A percentile compares a stretch with the other conserved stretches of the same genome.
These are phyloP conservation scores for Xylariaceae sp. DNA, from an alignment of 2,329 filamentous ascomycete species.

Conservation along the genomic window DNA sequence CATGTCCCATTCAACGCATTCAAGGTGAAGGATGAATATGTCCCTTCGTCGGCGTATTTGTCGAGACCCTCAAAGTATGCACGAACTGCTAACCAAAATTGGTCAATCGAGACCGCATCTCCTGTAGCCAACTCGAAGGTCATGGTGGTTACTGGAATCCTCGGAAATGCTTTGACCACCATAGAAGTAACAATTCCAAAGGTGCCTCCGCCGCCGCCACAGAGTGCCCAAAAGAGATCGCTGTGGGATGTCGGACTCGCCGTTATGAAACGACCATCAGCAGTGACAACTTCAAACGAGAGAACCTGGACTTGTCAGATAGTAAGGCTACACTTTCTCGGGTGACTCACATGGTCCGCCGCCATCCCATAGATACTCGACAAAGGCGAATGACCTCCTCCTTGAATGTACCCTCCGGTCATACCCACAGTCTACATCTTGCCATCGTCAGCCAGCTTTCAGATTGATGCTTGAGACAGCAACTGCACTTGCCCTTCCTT, in stretches of 20 bases:
- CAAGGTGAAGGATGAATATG: conserved; percentile 29
- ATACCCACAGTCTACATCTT: conserved; percentile 43
- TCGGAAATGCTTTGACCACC: conserved; percentile 31
- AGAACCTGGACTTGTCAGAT: conserved; percentile 29
- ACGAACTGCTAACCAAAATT: conserved; percentile 27
- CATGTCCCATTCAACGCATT: conserved; percentile 15
- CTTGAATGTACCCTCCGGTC: conserved; percentile 41
- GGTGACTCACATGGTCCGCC: conserved; percentile 35
- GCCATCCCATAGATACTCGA: conserved; percentile 45
- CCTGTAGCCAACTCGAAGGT: conserved; percentile 20
- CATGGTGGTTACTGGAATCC: conserved; percentile 28
- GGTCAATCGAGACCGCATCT: conserved; percentile 23
- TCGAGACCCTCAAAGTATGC: conserved; percentile 27
- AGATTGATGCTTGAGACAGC: no score
- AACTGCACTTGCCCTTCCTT: conserved; percentile 16
- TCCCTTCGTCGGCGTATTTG: conserved; percentile 30
- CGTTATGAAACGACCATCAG: conserved; percentile 41
- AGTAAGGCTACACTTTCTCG: neutral
- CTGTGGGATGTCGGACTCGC: conserved; percentile 38
- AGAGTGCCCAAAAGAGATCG: conserved; percentile 49
- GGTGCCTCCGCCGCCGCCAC: conserved; percentile 41
- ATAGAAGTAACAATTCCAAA: conserved; percentile 41
- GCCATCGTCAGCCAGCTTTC: neutral
- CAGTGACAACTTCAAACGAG: conserved; percentile 44
- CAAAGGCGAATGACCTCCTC: conserved; percentile 52